phyloP scores from a whole-genome alignment of 768 basidiomycete genomes.

The Phylloporus rhodoxanthus region DNA sequence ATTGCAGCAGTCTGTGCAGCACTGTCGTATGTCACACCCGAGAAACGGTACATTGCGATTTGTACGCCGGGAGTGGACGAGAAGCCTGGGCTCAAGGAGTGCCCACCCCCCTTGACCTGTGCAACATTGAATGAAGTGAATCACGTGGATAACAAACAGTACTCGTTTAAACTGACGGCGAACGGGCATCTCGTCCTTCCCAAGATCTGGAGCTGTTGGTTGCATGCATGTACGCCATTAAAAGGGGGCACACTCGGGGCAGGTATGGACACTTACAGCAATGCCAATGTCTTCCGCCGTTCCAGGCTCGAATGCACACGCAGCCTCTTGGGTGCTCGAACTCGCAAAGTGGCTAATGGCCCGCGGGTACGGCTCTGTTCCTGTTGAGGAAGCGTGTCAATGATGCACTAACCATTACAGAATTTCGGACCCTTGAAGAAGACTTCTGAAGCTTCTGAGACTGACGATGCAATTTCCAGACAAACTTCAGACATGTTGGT shows the following conservation, averaged over 20 bases:
- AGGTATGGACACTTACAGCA: constrained; percentile 33
- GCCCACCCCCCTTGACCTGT: constrained; percentile 62
- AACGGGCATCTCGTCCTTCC: constrained; percentile 44
- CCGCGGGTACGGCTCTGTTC: constrained; percentile 29
- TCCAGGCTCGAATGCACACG: constrained; percentile 56
- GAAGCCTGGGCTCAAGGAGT: constrained; percentile 49
- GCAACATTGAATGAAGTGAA: constrained; percentile 1
- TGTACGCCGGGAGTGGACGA: constrained; percentile 58
- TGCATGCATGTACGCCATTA: neutral
- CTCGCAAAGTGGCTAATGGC: constrained; percentile 46
- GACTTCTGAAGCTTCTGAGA: constrained; percentile 18
- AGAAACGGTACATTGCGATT: constrained; percentile 49
- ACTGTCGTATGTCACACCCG: constrained; percentile 38
- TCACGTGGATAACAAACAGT: neutral
- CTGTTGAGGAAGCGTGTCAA: constrained; percentile 13
- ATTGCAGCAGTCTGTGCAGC: constrained; percentile 35
- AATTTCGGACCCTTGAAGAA: constrained; percentile 18
- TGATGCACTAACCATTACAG: neutral
- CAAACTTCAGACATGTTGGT: constrained; percentile 11
- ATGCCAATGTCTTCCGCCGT: constrained; percentile 47
- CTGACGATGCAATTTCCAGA: constrained; percentile 17
- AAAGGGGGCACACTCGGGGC: neutral
- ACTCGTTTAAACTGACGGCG: constrained; percentile 35
- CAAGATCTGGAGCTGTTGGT: constrained; percentile 45
- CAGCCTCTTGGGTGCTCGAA: constrained; percentile 41